phyloP scores from a whole-genome alignment of 1,139 yeast species.

The Lipomyces yarrowii region DNA sequence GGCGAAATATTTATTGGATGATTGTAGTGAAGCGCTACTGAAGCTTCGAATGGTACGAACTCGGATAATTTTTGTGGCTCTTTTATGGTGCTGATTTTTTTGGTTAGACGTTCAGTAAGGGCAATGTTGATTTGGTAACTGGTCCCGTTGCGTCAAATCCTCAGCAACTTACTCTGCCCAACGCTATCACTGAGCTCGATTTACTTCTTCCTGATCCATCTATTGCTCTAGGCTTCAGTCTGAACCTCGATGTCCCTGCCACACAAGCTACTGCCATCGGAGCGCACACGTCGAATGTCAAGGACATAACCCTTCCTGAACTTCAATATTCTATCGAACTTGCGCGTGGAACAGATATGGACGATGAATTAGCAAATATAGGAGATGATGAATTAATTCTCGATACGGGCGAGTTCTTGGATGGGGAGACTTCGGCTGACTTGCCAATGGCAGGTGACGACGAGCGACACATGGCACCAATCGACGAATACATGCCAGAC shows the following conservation, averaged over 20 bases:
- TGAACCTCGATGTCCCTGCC: slow-evolving; percentile 17
- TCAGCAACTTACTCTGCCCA: slow-evolving; percentile 64
- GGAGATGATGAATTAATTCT: slow-evolving; percentile 54
- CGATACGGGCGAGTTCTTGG: slow-evolving; percentile 49
- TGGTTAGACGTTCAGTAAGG: slow-evolving; percentile 55
- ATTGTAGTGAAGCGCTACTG: slow-evolving; percentile 75
- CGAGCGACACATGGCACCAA: background rate
- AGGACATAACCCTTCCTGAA: slow-evolving; percentile 37
- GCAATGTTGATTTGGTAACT: slow-evolving; percentile 52
- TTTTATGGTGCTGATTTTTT: background rate
- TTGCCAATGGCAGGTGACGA: slow-evolving; percentile 17
- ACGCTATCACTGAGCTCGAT: slow-evolving; percentile 79
- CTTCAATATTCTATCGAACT: slow-evolving; percentile 38
- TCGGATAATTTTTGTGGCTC: background rate
- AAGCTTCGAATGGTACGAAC: slow-evolving; percentile 60
- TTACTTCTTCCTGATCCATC: slow-evolving; percentile 42
- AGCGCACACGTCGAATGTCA: slow-evolving; percentile 28
- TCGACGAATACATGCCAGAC: slow-evolving; percentile 26
- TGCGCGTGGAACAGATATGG: slow-evolving; percentile 32
- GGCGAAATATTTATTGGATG: slow-evolving; percentile 81
- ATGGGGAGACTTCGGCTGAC: slow-evolving; percentile 3
- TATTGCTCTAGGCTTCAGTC: slow-evolving; percentile 13
- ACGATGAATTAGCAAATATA: slow-evolving; percentile 35
- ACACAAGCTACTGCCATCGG: slow-evolving; percentile 5
- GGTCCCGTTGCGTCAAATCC: slow-evolving; percentile 54